These are phyloP conservation scores for Hypsizygus marmoreus DNA, from an alignment of 768 basidiomycete species.

Conservation along the genomic window DNA sequence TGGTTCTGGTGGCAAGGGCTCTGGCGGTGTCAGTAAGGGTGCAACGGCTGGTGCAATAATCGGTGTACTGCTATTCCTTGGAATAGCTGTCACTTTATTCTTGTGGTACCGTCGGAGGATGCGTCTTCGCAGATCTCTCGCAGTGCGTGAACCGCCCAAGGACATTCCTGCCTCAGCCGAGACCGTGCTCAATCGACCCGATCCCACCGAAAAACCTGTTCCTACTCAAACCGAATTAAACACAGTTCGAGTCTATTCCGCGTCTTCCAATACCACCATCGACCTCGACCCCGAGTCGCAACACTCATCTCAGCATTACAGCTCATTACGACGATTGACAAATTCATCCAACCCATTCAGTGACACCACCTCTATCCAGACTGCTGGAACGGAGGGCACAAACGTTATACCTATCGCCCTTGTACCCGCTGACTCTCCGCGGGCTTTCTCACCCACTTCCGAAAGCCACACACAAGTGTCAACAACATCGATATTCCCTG, in stretches of 20 bases:
- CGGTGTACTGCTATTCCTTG: conserved; percentile 62
- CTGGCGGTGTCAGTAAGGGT: conserved; percentile 59
- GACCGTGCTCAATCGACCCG: conserved; percentile 79
- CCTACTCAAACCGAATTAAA: conserved; percentile 35
- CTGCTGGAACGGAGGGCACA: conserved; percentile 75
- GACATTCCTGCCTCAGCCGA: conserved; percentile 77
- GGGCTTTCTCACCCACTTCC: conserved; percentile 28
- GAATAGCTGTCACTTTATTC: conserved; percentile 49
- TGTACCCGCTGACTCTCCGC: conserved; percentile 58
- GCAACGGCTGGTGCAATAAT: conserved; percentile 76
- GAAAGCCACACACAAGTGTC: conserved; percentile 30
- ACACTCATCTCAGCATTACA: conserved; percentile 30
- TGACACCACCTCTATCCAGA: conserved; percentile 79
- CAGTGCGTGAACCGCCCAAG: conserved; percentile 41
- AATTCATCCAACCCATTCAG: conserved; percentile 81
- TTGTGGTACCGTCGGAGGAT: conserved; percentile 66
- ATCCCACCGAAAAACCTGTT: conserved; percentile 68
- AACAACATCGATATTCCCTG: conserved; percentile 45
- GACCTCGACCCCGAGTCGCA: conserved; percentile 60
- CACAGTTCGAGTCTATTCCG: conserved; percentile 50
- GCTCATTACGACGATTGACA: conserved; percentile 32
- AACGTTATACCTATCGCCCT: conserved; percentile 89
- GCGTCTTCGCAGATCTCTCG: conserved; percentile 39
- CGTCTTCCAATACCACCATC: conserved; percentile 51
- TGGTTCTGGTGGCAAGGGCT: conserved; percentile 20